These are phyloP conservation scores for Aspergillus heteromorphus DNA, from an alignment of 495 filamentous ascomycete genomes.

Conservation along the genomic window DNA sequence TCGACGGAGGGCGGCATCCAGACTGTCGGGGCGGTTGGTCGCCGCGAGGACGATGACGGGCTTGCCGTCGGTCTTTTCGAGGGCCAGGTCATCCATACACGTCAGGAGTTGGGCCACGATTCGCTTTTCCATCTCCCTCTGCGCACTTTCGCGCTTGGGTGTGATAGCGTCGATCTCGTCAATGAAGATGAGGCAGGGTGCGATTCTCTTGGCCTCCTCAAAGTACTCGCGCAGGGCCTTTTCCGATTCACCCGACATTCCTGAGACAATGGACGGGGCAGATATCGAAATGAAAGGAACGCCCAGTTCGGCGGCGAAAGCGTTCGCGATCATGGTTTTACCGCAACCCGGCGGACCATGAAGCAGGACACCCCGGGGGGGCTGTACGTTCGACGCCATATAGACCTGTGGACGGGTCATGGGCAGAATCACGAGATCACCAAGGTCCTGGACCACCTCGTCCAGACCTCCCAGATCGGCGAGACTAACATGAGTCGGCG, in stretches of 20 bases:
- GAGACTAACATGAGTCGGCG: slow-evolving; percentile 71
- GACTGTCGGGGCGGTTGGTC: slow-evolving; percentile 84
- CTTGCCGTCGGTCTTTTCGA: slow-evolving; percentile 77
- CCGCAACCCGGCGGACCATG: slow-evolving; percentile 94
- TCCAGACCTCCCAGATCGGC: slow-evolving; percentile 84
- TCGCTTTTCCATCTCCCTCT: slow-evolving; percentile 93
- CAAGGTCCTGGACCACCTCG: slow-evolving; percentile 67
- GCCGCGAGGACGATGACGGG: slow-evolving; percentile 91
- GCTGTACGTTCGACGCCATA: slow-evolving; percentile 53
- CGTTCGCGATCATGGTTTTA: slow-evolving; percentile 90
- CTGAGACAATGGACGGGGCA: slow-evolving; percentile 82
- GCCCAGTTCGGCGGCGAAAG: slow-evolving; percentile 79
- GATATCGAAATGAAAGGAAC: slow-evolving; percentile 85
- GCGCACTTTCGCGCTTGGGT: slow-evolving; percentile 89
- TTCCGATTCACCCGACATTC: slow-evolving; percentile 95
- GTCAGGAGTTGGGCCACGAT: slow-evolving; percentile 92
- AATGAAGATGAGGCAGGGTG: slow-evolving; percentile 90
- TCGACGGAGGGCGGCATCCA: slow-evolving; percentile 82
- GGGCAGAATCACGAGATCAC: slow-evolving; percentile 77
- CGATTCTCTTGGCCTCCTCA: slow-evolving; percentile 77
- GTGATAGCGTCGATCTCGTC: slow-evolving; percentile 97
- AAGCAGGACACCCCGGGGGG: slow-evolving; percentile 81
- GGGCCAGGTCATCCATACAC: slow-evolving; percentile 78
- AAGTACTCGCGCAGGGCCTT: slow-evolving; percentile 90
- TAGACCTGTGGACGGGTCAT: slow-evolving; percentile 68